phyloP scores from a whole-genome alignment of 2,329 filamentous ascomycete genomes.

The Cladophialophora immunda region DNA sequence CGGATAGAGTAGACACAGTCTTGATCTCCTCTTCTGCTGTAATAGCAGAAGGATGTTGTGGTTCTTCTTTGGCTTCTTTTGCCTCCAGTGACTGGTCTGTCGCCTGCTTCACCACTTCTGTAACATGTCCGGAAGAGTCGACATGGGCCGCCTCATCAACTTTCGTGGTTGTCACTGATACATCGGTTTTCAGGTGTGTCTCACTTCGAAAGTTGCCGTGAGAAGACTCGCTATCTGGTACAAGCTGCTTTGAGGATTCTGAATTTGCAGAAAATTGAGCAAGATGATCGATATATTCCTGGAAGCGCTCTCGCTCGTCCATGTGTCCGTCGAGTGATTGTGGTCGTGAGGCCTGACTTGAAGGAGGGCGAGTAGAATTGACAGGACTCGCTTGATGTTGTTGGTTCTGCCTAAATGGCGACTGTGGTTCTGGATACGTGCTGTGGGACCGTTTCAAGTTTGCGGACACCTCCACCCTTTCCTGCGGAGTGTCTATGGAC shows the following conservation, averaged over 20 bases:
- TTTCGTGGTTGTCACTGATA: neutral
- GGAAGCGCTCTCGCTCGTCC: conserved; percentile 18
- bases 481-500: conserved; percentile 12
- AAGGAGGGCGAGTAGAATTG: conserved; percentile 18
- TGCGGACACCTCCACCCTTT: conserved; percentile 9
- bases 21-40: neutral
- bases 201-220: neutral
- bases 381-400: conserved; percentile 6
- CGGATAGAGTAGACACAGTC: neutral
- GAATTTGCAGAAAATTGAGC: conserved; percentile 6
- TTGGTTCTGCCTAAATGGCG: conserved; percentile 29
- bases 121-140: neutral
- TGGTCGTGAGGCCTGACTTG: conserved; percentile 5
- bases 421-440: conserved; percentile 27
- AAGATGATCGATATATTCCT: conserved; percentile 11
- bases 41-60: no score
- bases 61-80: neutral
- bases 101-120: neutral
- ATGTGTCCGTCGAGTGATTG: conserved; percentile 26
- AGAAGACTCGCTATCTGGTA: neutral
- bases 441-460: conserved; percentile 8
- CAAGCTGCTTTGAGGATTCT: neutral
- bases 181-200: neutral
- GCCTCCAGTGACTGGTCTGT: neutral
- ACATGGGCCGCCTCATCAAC: neutral